Evolutionary conservation across 2,329 filamentous ascomycete genomes (phyloP), one percentile per base, ranked within the genome.

Genomic region (Scedosporium dehoogii): DNA sequence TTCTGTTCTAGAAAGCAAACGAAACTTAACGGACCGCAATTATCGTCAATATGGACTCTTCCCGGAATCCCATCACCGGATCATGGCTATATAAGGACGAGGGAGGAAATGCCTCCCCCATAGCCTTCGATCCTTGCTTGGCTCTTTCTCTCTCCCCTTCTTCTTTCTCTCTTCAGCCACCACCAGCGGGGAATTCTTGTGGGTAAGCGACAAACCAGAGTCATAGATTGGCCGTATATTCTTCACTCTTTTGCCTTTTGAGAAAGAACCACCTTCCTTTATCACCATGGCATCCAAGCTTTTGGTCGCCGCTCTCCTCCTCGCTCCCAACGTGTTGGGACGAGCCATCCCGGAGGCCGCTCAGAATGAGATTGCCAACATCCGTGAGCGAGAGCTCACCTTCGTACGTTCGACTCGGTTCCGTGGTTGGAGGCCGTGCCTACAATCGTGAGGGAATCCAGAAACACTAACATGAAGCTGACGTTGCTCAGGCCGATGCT

Each of bases 251-350:
- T 51, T 59, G 16, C 42, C 38, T 16, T 51, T 59, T 7, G 4
- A 5, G 21, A 48, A 48, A n/a, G 44, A 48, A 25, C 51, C 51
- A 55, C 51, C 21, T 14, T 55, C 51, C 51, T 55, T 55, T 55
- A 14, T 21, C 65, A 64, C 38, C 38, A 66, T 66, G 64, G 60
- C 63, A 16, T 62, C 65, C 65, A 63, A 62, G 61, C 27, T 63
- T 38, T 46, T 64, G 46, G 58, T 66, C 3, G 41, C 64, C 42
- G 62, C 63, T 10, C 64, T 66, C 29, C 65, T 66, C 46, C 61
- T 65, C 56, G 65, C 62, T 18, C 64, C 65, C 48, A 59, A 62
- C 58, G 61, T 64, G 38, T 61, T 66, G n/a, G 60, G 63, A 55
- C 60, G 58, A 60, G 62, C 64, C 25, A 55, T 65, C 58, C 64